phyloP scores from a whole-genome alignment of 2,329 filamentous ascomycete genomes.

The Hansfordia pulvinata region DNA sequence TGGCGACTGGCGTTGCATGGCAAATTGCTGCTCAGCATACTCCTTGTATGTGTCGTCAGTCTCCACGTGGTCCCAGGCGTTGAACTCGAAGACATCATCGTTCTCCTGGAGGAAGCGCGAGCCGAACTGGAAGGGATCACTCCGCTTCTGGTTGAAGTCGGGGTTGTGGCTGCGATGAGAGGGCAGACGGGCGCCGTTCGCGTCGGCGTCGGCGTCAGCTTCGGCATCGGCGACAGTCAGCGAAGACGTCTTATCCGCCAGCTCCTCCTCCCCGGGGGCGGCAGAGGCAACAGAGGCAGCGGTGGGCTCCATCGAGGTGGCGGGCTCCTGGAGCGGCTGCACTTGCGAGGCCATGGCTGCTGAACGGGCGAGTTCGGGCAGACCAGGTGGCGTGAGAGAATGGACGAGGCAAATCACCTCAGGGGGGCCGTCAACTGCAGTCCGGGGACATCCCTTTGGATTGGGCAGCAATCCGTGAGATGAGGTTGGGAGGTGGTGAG shows the following conservation, averaged over 20 bases:
- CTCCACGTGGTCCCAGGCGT: conserved; percentile 97
- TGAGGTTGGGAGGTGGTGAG: too few species aligned
- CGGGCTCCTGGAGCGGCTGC: too few species aligned
- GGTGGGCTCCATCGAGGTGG: conserved; percentile 5
- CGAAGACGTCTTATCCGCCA: conserved; percentile 12
- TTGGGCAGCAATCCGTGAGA: too few species aligned
- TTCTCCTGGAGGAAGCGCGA: conserved; percentile 71
- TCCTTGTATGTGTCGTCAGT: conserved; percentile 79
- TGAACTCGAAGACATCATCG: conserved; percentile 92
- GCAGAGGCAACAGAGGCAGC: conserved; percentile 4
- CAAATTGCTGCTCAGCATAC: conserved; percentile 74
- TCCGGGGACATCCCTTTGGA: too few species aligned
- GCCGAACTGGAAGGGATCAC: conserved; percentile 90
- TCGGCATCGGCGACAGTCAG: conserved; percentile 12
- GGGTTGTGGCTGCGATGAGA: conserved; percentile 61
- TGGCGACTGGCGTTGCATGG: conserved; percentile 70
- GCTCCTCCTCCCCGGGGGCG: conserved; percentile 11
- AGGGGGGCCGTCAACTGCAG: too few species aligned
- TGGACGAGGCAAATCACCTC: too few species aligned
- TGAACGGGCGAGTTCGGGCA: too few species aligned
- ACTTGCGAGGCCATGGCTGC: too few species aligned
- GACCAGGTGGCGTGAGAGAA: too few species aligned
- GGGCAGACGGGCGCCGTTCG: conserved; percentile 21
- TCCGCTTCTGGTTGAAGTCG: conserved; percentile 65
- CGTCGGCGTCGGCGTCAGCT: conserved; percentile 8